Base-by-base conservation (phyloP, 2,329 filamentous ascomycete species). In the Aureobasidium sp. region DNA sequence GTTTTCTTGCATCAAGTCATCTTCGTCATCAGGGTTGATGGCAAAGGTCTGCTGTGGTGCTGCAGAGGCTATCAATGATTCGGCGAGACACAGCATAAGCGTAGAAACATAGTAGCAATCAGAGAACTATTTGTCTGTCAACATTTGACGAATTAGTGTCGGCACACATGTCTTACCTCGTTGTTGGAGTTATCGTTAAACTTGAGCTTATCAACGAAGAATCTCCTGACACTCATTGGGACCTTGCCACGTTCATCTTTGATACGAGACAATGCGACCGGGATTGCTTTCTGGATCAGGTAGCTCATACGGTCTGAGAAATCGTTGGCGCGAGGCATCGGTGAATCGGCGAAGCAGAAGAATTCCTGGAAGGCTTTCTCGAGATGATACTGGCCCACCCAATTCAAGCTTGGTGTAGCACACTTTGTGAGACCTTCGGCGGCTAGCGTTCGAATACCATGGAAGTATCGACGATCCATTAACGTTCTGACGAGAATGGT, bases 161-260 rank as follows among this genome's bases (percentile, higher is more conserved):
- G 13, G n/a, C 5, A 20, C 7, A 29, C 13, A 47, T 12, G 8
- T 59, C 71, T 69, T 71, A 80, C 78, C 69, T 78, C 79, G 69
- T 99, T 99, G 64, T 89, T 88, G 2, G 89, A 87, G 71, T 99
- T 99, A 75, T 99, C 92, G 71, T 99, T 99, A 77, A 92, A 93
- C 53, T 89, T 87, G 37, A 99, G 79, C 71, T 95, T 89, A 68
- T 97, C 92, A 26, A 96, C 83, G 52, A 99, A 84, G 73, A 97
- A 96, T 43, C 84, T 83, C 63, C 92, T 89, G 5, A 91, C 91
- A 59, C 87, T 81, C 70, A 87, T 80, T 0, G 93, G 92, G 60
- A 92, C 92, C 69, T 85, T 88, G 41, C 91, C 89, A 61, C 87
- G 82, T 43, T 79, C 79, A 69, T 93, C 88, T 56, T 91, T 86